Base-by-base conservation (phyloP, 352 stramenopile species). In the Thalassiosira mediterranea region DNA sequence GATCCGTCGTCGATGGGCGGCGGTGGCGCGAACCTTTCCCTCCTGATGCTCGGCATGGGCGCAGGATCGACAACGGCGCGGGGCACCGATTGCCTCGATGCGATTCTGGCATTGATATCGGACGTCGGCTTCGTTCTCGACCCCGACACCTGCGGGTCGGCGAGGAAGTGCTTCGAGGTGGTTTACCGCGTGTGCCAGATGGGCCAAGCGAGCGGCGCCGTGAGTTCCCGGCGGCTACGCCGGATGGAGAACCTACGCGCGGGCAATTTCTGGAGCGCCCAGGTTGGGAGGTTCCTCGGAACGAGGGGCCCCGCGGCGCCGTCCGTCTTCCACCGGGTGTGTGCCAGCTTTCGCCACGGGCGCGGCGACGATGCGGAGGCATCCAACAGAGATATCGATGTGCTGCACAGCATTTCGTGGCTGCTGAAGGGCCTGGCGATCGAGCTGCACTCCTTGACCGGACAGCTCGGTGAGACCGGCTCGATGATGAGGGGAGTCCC, bases 401-500 rank as follows among this genome's bases (percentile, higher is more conserved):
- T 76, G 23, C 25, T 91, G 29, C 83, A 91, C 40, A 82, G 72
- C 29, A 79, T 91, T 52, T 79, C 80, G 19, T 93, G 81, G 83
- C 62, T 91, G 40, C 57, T 93, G 37, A 88, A 88, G 64, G 83
- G 84, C 11, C 11, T 86, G 26, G 68, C 85, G 1, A 63, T 77
- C 54, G 87, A 93, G 72, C 73, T 90, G 46, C 61, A 66, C 37
- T 70, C 67, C 37, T 59, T 91, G n/a, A 58, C 60, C 34, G 76
- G 59, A 21, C 32, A 44, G 32, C 28, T 72, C 21, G 64, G 17
- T 2, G n/a, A n/a, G n/a, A n/a, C n/a, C n/a, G n/a, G n/a, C n/a
- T n/a, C n/a, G n/a, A 37, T 23, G 25, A 31, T 21, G 63, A 58
- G 58, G 58, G n/a, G n/a, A n/a, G n/a, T n/a, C n/a, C n/a, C n/a